Percentiles rank a stretch among this genome's conserved stretches.
Evolutionary conservation across 2,329 filamentous ascomycete species (phyloP).

Genomic region (Podosphaera aphanis): DNA sequence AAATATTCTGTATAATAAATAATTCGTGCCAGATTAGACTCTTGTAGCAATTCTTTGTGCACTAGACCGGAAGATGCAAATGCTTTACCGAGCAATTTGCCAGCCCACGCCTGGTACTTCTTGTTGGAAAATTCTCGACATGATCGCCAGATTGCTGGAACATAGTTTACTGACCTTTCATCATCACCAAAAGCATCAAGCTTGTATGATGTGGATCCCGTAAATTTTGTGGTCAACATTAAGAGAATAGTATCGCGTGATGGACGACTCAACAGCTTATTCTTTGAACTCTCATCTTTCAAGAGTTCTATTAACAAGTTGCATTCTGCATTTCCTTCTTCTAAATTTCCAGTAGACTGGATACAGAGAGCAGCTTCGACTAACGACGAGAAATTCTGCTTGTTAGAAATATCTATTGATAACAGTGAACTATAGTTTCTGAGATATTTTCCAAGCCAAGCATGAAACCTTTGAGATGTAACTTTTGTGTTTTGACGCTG

Average conservation of each 20-base stretch:
- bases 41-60: conserved; percentile 32
- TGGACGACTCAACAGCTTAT: conserved; percentile 43
- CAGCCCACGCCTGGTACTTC: conserved; percentile 65
- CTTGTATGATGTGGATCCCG: conserved; percentile 29
- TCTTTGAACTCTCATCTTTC: conserved; percentile 38
- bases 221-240: conserved; percentile 55
- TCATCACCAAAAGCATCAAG: conserved; percentile 50
- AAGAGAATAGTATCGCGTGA: conserved; percentile 47
- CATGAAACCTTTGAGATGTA: conserved; percentile 52
- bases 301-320: conserved; percentile 58
- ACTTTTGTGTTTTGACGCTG: conserved; percentile 57
- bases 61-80: conserved; percentile 56
- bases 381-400: conserved; percentile 39
- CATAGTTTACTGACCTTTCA: conserved; percentile 33
- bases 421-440: conserved; percentile 29
- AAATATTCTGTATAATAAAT: conserved; percentile 15
- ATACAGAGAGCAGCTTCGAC: conserved; percentile 45
- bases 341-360: conserved; percentile 42
- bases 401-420: conserved; percentile 17
- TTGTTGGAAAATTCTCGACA: conserved; percentile 39
- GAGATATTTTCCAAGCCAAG: conserved; percentile 55
- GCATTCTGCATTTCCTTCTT: conserved; percentile 50
- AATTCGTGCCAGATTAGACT: conserved; percentile 29
- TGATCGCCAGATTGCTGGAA: conserved; percentile 52
- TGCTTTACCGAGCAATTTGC: conserved; percentile 58